Conservation (phyloP, 2,329 filamentous ascomycete species). For the Xylaria arbuscula region DNA sequence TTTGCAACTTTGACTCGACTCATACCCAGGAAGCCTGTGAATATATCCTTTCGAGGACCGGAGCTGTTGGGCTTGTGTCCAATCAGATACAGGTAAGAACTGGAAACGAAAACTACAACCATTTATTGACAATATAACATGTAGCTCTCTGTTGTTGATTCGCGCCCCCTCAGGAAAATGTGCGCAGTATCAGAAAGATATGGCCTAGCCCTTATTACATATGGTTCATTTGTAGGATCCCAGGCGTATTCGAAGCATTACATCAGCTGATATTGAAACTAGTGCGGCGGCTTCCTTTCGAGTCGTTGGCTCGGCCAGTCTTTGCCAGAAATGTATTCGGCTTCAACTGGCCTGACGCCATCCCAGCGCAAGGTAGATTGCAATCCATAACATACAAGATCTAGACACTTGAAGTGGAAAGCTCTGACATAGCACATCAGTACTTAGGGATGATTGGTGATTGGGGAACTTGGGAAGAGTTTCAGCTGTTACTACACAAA, state of each 20-base stretch:
- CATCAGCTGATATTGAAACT: conserved; percentile 2
- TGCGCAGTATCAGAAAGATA: conserved; percentile 46
- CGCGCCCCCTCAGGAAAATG: conserved; percentile 49
- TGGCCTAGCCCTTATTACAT: conserved; percentile 50
- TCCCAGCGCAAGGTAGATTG: conserved; percentile 51
- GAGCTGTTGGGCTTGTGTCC: conserved; percentile 48
- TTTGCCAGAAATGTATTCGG: conserved; percentile 50
- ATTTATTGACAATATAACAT: conserved; percentile 12
- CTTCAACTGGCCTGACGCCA: conserved; percentile 48
- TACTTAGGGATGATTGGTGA: conserved; percentile 50
- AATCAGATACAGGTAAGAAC: conserved; percentile 52
- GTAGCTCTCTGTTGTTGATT: conserved; percentile 52
- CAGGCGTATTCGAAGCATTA: too few species aligned
- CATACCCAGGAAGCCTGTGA: conserved; percentile 50
- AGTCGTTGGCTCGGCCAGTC: conserved; percentile 49
- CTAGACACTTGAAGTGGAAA: accelerated
- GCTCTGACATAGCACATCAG: conserved; percentile 18
- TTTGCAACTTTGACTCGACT: conserved; percentile 52
- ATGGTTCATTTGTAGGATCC: conserved; percentile 50
- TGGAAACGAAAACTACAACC: not conserved
- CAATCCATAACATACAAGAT: not conserved
- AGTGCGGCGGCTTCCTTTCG: conserved; percentile 54
- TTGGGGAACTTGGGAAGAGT: conserved; percentile 49
- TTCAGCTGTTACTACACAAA: conserved; percentile 47
- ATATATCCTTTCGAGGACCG: conserved; percentile 47